Evolutionary conservation across 495 filamentous ascomycete genomes (phyloP).

Genomic region (Parachaetomium inaequale): DNA sequence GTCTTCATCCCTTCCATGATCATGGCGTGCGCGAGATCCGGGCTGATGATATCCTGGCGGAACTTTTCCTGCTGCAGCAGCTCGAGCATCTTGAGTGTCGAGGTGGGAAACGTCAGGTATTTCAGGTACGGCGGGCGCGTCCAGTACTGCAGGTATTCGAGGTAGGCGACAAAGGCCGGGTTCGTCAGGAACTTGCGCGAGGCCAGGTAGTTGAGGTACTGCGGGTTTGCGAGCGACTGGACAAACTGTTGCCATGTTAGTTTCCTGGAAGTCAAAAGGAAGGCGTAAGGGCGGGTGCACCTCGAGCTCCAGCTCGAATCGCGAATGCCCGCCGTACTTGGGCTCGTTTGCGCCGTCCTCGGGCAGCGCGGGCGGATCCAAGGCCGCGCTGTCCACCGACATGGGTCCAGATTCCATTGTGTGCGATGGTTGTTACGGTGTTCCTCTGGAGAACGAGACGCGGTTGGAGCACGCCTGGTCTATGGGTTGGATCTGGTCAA

Average conservation of each 20-base stretch:
- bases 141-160: conserved; percentile 83
- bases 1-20: conserved; percentile 54
- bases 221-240: conserved; percentile 77
- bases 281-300: conserved; percentile 34
- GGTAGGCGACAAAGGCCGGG: conserved; percentile 72
- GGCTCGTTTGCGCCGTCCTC: conserved; percentile 33
- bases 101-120: conserved; percentile 76
- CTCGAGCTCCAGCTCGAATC: conserved; percentile 74
- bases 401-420: conserved; percentile 32
- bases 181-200: conserved; percentile 59
- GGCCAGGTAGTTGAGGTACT: conserved; percentile 80
- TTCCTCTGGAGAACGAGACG: not conserved
- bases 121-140: conserved; percentile 75
- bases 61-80: conserved; percentile 80
- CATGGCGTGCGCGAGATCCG: conserved; percentile 63
- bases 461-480: not conserved
- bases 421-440: too few species aligned
- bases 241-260: conserved; percentile 61
- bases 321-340: conserved; percentile 60
- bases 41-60: conserved; percentile 73
- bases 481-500: not conserved
- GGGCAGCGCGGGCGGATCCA: conserved; percentile 31
- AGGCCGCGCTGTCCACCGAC: conserved; percentile 31
- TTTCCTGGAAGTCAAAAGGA: not conserved
- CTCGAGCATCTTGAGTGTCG: conserved; percentile 77